A percentile compares a stretch with the other conserved stretches of the same genome.
Evolutionary conservation across 306 rosid species (phyloP).

Genomic region (Acacia confusa): DNA sequence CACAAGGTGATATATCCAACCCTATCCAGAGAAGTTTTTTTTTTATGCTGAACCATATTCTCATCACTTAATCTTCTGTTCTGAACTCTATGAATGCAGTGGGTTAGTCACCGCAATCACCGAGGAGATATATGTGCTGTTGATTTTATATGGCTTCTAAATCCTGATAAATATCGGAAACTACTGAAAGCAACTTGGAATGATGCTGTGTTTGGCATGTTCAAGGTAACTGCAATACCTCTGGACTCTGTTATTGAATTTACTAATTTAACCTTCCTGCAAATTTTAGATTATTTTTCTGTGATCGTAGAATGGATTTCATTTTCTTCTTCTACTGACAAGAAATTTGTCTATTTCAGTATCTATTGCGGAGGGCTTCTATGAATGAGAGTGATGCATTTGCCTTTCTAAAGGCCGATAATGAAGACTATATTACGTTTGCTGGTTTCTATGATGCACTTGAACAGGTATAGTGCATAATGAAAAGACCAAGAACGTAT

Average conservation of each 20-base stretch:
- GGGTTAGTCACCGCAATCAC: conserved; percentile 97
- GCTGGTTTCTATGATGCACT: conserved; percentile 81
- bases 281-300: neutral
- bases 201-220: conserved; percentile 80
- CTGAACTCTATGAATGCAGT: conserved; percentile 51
- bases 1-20: conserved; percentile 63
- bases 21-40: neutral
- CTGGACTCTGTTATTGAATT: neutral
- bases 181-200: conserved; percentile 77
- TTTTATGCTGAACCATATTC: neutral
- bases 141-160: conserved; percentile 92
- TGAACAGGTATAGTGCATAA: conserved; percentile 46
- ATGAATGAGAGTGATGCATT: conserved; percentile 69
- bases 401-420: conserved; percentile 69
- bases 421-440: conserved; percentile 62
- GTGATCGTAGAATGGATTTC: too few species aligned
- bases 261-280: conserved; percentile 14
- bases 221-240: conserved; percentile 54
- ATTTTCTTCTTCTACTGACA: conserved; percentile 24
- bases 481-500: neutral
- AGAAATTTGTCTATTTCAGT: conserved; percentile 48
- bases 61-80: conserved; percentile 1
- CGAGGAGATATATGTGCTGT: conserved; percentile 96
- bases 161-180: conserved; percentile 72
- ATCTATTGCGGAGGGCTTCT: conserved; percentile 59